A percentile compares a stretch with the other conserved stretches of the same genome.
Conservation (phyloP, 2,329 filamentous ascomycete genomes). For the Colletotrichum neosansevieriae region DNA sequence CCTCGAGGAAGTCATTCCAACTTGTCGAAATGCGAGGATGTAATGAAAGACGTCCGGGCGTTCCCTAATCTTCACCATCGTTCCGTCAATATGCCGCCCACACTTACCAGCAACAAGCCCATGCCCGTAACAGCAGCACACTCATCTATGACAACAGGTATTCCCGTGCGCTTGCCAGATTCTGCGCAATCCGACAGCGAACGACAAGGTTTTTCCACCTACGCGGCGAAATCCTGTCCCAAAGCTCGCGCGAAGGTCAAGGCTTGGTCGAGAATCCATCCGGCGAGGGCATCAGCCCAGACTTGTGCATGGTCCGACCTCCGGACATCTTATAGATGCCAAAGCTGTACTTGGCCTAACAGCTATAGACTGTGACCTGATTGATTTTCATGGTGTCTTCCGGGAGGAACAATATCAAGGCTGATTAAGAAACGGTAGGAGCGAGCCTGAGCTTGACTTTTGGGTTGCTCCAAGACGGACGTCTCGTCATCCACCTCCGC, state of each 20-base stretch:
- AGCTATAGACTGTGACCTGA: not conserved
- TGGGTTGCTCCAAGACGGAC: too few species aligned
- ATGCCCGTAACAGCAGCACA: not conserved
- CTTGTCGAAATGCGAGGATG: too few species aligned
- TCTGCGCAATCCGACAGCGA: not conserved
- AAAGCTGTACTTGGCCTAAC: not conserved
- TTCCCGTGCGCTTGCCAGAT: not conserved
- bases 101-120: not conserved
- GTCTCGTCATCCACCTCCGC: too few species aligned
- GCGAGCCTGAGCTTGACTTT: too few species aligned
- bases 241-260: not conserved
- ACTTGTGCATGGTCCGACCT: not conserved
- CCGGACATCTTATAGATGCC: not conserved
- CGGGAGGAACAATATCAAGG: too few species aligned
- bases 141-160: not conserved
- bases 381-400: not conserved
- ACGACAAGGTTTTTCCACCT: not conserved
- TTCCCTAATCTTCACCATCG: too few species aligned
- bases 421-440: too few species aligned
- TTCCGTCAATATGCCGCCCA: too few species aligned
- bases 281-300: not conserved
- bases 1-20: too few species aligned
- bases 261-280: not conserved
- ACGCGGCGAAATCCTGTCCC: not conserved
- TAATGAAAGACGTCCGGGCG: too few species aligned